Evolutionary conservation across 495 filamentous ascomycete species (phyloP), one percentile per base, ranked within the genome.

Genomic region (Daldinia childiae): DNA sequence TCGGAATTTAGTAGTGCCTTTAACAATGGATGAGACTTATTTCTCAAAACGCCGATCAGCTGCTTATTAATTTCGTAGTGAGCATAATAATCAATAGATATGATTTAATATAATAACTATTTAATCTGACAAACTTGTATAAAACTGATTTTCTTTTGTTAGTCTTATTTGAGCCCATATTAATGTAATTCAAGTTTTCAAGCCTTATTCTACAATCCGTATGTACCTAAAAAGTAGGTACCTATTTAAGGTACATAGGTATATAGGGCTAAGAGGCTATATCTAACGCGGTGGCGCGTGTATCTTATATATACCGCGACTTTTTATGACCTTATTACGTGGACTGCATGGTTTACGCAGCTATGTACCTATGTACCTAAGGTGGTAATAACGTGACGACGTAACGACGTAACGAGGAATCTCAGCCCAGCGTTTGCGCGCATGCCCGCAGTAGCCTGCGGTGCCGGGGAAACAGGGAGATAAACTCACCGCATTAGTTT

Each of bases 401-500:
- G 43, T 48, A 48, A 38, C 43, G 41, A 50, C 30, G 41, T 50
- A 57, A 57, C 67, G 29, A 45, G 67, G 45, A 63, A 50, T 63
- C 32, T 69, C 43, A 69, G 58, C 48, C 65, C 58, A 61, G 50
- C 52, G 21, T 30, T 67, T 58, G 56, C 56, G 56, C 56, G 32
- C 43, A 29, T 17, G 38, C 43, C 43, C 0, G 43, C 43, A 48
- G 43, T 48, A 48, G 21, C 43, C 43, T 19, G 43, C 17, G 43
- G 43, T 48, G 43, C 19, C 43, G 43, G 50, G 50, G 50, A 29
- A 11, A 30, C 17, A 41, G 60, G 64, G 58, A 64, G 64, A 64
- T 73, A 66, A 61, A 62, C 66, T 69, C 66, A 70, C 66, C 61
- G 70, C 58, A 61, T 74, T 54, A 11, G 48, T n/a, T 64, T 55